phyloP scores from a whole-genome alignment of 257 asterid genomes.

The Sherardia arvensis region DNA sequence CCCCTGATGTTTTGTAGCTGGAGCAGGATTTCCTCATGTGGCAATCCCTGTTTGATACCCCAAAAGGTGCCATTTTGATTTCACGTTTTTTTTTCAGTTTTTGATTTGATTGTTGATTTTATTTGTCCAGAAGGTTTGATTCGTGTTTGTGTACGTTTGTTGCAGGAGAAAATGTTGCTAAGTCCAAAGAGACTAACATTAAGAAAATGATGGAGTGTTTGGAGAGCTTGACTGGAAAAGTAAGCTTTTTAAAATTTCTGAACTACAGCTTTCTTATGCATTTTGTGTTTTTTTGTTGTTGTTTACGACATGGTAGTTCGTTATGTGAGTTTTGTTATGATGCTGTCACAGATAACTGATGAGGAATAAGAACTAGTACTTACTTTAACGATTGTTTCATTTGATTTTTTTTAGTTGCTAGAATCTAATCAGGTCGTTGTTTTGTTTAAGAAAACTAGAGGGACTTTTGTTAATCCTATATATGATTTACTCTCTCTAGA shows the following conservation, averaged over 20 bases:
- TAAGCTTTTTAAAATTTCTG: conserved; percentile 24
- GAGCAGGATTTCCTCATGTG: conserved; percentile 63
- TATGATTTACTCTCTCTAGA: no score
- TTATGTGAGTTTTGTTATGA: neutral
- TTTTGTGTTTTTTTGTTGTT: neutral
- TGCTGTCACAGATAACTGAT: neutral
- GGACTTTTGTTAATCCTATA: no score
- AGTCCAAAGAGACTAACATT: conserved; percentile 51
- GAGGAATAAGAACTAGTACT: no score
- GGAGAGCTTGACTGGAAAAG: conserved; percentile 83
- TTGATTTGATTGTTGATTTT: neutral
- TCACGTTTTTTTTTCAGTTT: neutral
- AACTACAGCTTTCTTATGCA: neutral
- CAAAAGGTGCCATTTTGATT: conserved; percentile 35
- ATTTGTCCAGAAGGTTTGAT: neutral
- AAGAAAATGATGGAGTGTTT: conserved; percentile 88
- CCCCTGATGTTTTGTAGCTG: conserved; percentile 52
- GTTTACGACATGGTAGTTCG: no score
- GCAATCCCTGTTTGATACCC: conserved; percentile 50
- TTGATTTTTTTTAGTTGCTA: no score
- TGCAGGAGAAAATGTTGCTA: conserved; percentile 58
- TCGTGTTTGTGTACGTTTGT: conserved; percentile 13
- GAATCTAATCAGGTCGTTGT: no score
- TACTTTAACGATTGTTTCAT: no score
- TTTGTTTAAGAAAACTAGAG: no score